A percentile compares a stretch with the other conserved stretches of the same genome.
These are phyloP conservation scores for Prosopis cineraria DNA, from an alignment of 306 rosid species.

Conservation along the genomic window DNA sequence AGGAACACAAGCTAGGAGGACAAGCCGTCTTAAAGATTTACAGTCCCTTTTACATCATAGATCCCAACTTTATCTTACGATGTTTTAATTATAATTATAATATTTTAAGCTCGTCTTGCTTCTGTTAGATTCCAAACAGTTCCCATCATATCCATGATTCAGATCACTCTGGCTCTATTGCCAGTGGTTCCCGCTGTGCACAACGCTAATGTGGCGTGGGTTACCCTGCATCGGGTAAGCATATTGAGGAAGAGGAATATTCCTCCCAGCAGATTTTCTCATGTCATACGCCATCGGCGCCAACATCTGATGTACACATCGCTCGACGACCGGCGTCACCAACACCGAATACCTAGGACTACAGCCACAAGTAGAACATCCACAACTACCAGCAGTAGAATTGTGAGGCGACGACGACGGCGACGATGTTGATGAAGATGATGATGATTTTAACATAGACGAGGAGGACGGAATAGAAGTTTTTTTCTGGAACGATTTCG, in stretches of 20 bases:
- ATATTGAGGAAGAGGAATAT: slow-evolving; percentile 48
- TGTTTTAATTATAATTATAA: slow-evolving; percentile 10
- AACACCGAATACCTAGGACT: slow-evolving; percentile 37
- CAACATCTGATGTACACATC: slow-evolving; percentile 54
- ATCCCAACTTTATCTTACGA: slow-evolving; percentile 1
- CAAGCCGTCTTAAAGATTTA: slow-evolving; percentile 51
- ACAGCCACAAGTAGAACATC: slow-evolving; percentile 29
- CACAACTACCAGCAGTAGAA: slow-evolving; percentile 28
- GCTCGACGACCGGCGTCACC: slow-evolving; percentile 30
- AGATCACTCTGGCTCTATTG: slow-evolving; percentile 42
- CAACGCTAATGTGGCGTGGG: slow-evolving; percentile 51
- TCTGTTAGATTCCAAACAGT: slow-evolving; percentile 8
- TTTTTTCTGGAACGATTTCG: slow-evolving; percentile 49
- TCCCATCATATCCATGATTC: slow-evolving; percentile 27
- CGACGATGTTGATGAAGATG: slow-evolving; percentile 40
- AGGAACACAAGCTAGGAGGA: slow-evolving; percentile 49
- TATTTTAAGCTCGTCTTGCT: slow-evolving; percentile 6
- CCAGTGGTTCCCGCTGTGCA: slow-evolving; percentile 80
- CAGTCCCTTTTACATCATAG: slow-evolving; percentile 54
- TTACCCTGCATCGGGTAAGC: slow-evolving; percentile 52
- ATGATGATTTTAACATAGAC: slow-evolving; percentile 54
- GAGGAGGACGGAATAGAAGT: slow-evolving; percentile 38
- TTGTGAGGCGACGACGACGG: slow-evolving; percentile 39
- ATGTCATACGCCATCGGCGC: slow-evolving; percentile 33
- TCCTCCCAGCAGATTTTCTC: slow-evolving; percentile 48